A percentile compares a stretch with the other conserved stretches of the same genome.
Conservation (phyloP, 805 yeast species). For the Candida hispaniensis region DNA sequence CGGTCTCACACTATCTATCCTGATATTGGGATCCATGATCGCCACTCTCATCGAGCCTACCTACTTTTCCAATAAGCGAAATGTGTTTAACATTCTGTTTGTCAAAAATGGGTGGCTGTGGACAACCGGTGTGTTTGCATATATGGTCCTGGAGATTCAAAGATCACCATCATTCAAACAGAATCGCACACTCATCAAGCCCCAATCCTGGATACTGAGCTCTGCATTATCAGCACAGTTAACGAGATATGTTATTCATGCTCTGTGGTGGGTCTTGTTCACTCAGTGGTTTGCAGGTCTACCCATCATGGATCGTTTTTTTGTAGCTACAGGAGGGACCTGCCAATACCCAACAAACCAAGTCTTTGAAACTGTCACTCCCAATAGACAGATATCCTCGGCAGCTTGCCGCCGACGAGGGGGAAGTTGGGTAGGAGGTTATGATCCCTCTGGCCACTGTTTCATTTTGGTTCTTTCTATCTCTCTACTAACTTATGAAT, state of each 20-base stretch:
- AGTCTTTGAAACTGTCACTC: no score
- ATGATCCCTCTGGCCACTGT: slow-evolving; percentile 93
- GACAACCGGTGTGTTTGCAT: slow-evolving; percentile 44
- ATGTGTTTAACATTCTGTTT: slow-evolving; percentile 58
- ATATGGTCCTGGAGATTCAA: slow-evolving; percentile 1
- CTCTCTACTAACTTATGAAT: slow-evolving; percentile 55
- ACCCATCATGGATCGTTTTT: slow-evolving; percentile 83
- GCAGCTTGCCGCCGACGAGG: slow-evolving; percentile 45
- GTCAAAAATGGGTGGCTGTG: slow-evolving; percentile 92
- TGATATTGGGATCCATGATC: slow-evolving; percentile 4
- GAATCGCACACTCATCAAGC: slow-evolving; percentile 7
- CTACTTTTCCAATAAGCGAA: slow-evolving; percentile 42
- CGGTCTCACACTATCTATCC: slow-evolving; percentile 6
- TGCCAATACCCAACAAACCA: no score
- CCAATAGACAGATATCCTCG: slow-evolving; percentile 23
- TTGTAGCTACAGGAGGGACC: slow-evolving; percentile 70
- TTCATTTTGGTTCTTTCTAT: slow-evolving; percentile 63
- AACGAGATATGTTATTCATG: slow-evolving; percentile 41
- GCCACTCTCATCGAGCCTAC: slow-evolving; percentile 18
- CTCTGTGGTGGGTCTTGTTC: slow-evolving; percentile 75
- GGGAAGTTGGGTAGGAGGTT: slow-evolving; percentile 75
- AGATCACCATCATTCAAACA: no score
- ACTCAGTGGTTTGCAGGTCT: slow-evolving; percentile 80
- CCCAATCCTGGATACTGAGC: slow-evolving; percentile 9
- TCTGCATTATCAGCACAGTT: slow-evolving; percentile 14